A percentile compares a stretch with the other conserved stretches of the same genome.
Evolutionary conservation across 179 eudicot genomes (phyloP).

Genomic region (Silene noctiflora): DNA sequence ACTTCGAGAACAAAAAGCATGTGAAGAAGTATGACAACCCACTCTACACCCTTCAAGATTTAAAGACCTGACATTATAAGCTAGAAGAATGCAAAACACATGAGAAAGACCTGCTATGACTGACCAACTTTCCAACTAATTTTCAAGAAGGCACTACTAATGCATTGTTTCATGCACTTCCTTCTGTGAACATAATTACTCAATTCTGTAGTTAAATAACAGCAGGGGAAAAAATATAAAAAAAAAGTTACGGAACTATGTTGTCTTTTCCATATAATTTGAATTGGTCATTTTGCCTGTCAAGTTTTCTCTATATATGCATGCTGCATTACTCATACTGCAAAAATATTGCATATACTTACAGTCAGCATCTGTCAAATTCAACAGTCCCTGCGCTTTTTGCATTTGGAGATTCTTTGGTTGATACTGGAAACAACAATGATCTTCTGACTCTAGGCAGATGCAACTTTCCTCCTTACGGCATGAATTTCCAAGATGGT

Average conservation of each 20-base stretch:
- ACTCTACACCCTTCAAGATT: background rate
- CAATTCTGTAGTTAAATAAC: background rate
- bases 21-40: conserved; percentile 8
- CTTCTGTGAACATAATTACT: background rate
- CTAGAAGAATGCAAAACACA: conserved; percentile 5
- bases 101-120: conserved; percentile 9
- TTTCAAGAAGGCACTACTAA: conserved; percentile 16
- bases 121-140: conserved; percentile 18
- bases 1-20: conserved; percentile 5
- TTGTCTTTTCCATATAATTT: background rate
- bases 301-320: background rate
- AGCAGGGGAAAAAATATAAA: background rate
- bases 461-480: conserved; percentile 21
- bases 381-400: conserved; percentile 15
- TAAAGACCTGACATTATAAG: background rate
- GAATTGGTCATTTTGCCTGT: background rate
- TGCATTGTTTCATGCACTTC: conserved; percentile 9
- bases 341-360: background rate
- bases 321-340: conserved; percentile 10
- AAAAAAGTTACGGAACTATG: background rate
- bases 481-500: conserved; percentile 14
- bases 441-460: conserved; percentile 16
- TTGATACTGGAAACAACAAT: conserved; percentile 20
- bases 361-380: background rate
- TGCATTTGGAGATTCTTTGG: conserved; percentile 20